Base-by-base conservation (phyloP, 257 asterid genomes). In the Scutellaria barbata region DNA sequence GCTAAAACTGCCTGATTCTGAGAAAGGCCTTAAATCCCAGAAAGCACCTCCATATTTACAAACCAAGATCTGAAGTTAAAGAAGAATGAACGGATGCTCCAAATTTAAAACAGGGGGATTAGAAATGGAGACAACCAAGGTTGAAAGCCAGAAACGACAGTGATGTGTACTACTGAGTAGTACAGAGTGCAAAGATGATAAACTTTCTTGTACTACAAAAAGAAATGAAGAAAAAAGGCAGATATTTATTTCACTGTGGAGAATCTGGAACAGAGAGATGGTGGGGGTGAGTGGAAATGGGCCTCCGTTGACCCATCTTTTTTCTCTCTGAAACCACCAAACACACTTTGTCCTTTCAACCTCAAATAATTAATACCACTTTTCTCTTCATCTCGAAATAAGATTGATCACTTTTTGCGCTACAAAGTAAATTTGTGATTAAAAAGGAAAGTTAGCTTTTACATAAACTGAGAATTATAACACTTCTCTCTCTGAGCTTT, bases 121-220 rank as follows among this genome's bases (percentile, higher is more conserved):
- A 22, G 65, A 30, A 43, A 22, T 42, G 20, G 37, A 10, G 42
- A 59, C 39, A 25, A 69, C 56, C 59, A 70, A 61, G 17, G 63
- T 63, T 72, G 71, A 40, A 51, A 47, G 14, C 4, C 18, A 6
- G 55, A 42, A 42, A 30, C 45, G 68, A 50, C 13, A 17, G 71
- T 40, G 52, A 62, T 40, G 10, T 51, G 72, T 53, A 73, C 57
- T 73, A 73, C 72, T 42, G 13, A 73, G 72, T 73, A 73, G 72
- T 73, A 73, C 77, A 72, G 22, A 72, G n/a, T 12, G 35, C 51
- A 3, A 33, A 50, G 5, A 4, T 16, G 0, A 13, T 1, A 7
- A 9, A n/a, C 22, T 18, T 50, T 39, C 16, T 63, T 63, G 66
- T 54, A 73, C 42, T 63, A 37, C 71, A 60, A 22, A 62, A 62